A percentile compares a stretch with the other conserved stretches of the same genome.
Conservation (phyloP, 768 basidiomycete genomes). For the Holtermannia corniformis region DNA sequence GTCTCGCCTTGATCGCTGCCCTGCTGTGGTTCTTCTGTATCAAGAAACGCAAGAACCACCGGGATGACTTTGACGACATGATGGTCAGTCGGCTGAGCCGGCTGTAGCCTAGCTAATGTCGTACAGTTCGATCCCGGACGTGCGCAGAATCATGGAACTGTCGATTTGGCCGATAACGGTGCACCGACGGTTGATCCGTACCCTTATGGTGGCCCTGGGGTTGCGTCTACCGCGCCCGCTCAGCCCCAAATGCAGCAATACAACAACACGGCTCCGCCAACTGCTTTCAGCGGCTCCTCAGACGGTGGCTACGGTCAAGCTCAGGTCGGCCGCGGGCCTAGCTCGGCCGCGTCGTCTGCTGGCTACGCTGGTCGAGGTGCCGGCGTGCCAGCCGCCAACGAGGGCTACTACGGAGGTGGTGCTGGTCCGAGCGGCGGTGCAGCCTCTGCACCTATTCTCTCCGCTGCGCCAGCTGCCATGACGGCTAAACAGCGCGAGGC, state of each 20-base stretch:
- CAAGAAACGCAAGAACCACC: constrained; percentile 20
- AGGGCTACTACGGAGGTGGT: constrained; percentile 9
- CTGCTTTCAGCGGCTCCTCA: constrained; percentile 3
- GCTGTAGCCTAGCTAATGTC: neutral
- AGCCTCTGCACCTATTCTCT: constrained; percentile 12
- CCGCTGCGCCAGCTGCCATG: constrained; percentile 19
- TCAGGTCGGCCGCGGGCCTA: constrained; percentile 30
- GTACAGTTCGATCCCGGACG: constrained; percentile 36
- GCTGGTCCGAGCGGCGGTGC: constrained; percentile 14
- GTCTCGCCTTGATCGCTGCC: constrained; percentile 24
- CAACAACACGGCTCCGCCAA: constrained; percentile 25
- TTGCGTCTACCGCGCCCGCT: constrained; percentile 23
- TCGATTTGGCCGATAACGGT: constrained; percentile 28
- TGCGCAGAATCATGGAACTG: constrained; percentile 28
- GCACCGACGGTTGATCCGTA: constrained; percentile 29
- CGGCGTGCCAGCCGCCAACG: constrained; percentile 7
- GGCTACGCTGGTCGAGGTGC: constrained; percentile 38
- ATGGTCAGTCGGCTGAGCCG: constrained; percentile 27
- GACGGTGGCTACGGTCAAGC: constrained; percentile 20
- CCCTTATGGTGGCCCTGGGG: constrained; percentile 26
- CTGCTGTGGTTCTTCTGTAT: constrained; percentile 25
- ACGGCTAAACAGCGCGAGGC: constrained; percentile 37
- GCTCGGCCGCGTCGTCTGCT: constrained; percentile 29
- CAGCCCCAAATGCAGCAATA: constrained; percentile 39
- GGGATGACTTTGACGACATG: constrained; percentile 38